Evolutionary conservation across 306 rosid genomes (phyloP).

Genomic region (Chamaecrista fasciculata): DNA sequence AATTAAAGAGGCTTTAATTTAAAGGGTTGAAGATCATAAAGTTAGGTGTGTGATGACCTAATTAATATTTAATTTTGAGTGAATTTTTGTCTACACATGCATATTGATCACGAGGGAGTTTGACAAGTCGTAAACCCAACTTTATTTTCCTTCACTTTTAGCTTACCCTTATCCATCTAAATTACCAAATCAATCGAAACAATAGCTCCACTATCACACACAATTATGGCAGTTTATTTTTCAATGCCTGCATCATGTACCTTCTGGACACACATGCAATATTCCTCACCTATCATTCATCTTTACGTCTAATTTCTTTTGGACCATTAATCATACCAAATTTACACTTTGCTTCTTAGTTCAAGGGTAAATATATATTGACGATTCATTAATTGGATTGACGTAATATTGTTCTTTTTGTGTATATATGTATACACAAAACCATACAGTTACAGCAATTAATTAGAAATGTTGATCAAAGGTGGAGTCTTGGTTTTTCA

Average conservation of each 20-base stretch:
- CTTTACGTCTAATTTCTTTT: too few species aligned
- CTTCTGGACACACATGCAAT: slow-evolving; percentile 31
- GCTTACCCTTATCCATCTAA: neutral
- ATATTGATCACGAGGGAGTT: neutral
- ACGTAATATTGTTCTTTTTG: too few species aligned
- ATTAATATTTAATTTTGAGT: neutral
- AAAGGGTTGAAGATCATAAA: neutral
- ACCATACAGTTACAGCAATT: too few species aligned
- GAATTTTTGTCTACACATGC: neutral
- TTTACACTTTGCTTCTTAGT: too few species aligned
- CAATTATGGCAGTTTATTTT: neutral
- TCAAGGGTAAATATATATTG: too few species aligned
- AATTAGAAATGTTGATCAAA: too few species aligned
- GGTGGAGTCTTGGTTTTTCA: too few species aligned
- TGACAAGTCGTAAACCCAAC: neutral
- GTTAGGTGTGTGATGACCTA: neutral
- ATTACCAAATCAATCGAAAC: slow-evolving; percentile 10
- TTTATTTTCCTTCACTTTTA: neutral
- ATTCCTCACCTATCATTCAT: neutral
- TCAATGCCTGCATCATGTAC: neutral
- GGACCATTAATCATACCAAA: too few species aligned
- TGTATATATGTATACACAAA: too few species aligned
- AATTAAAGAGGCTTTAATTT: too few species aligned
- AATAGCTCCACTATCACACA: neutral
- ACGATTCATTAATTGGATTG: too few species aligned